Evolutionary conservation across 768 basidiomycete genomes (phyloP).

Genomic region (Boletales sp.): DNA sequence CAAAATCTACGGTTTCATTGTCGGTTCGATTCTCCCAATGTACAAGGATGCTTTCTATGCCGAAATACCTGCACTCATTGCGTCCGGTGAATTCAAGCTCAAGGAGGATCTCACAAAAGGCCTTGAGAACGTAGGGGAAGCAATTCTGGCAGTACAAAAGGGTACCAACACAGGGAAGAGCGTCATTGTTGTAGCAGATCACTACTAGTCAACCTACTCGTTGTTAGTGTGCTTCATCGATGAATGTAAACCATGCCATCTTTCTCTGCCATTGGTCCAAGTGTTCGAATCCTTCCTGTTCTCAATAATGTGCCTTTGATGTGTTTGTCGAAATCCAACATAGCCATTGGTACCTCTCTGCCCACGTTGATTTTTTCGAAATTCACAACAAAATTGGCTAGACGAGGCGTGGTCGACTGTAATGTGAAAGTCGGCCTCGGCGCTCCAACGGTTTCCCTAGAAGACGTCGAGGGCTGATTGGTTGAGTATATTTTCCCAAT

Average conservation of each 20-base stretch:
- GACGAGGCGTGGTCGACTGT: slow-evolving; percentile 11
- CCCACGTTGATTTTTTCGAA: slow-evolving; percentile 12
- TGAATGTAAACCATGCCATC: slow-evolving; percentile 25
- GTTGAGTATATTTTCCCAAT: neutral
- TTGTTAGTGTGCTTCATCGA: neutral
- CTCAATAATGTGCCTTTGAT: slow-evolving; percentile 16
- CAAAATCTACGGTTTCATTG: slow-evolving; percentile 38
- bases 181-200: slow-evolving; percentile 10
- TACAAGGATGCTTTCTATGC: too few species aligned
- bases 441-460: neutral
- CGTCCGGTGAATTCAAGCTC: slow-evolving; percentile 45
- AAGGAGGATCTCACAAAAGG: slow-evolving; percentile 44
- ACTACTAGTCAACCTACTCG: neutral
- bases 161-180: slow-evolving; percentile 35
- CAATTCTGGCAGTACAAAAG: slow-evolving; percentile 33
- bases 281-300: slow-evolving; percentile 27
- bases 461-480: neutral
- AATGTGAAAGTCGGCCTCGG: neutral
- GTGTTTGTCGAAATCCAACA: slow-evolving; percentile 7
- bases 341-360: slow-evolving; percentile 1
- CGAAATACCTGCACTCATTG: slow-evolving; percentile 33
- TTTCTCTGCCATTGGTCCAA: slow-evolving; percentile 10
- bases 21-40: slow-evolving; percentile 10
- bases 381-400: slow-evolving; percentile 19
- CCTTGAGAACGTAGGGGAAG: slow-evolving; percentile 39